Conservation (phyloP, 1,139 yeast genomes). For the Debaryomycetaceae sp. region DNA sequence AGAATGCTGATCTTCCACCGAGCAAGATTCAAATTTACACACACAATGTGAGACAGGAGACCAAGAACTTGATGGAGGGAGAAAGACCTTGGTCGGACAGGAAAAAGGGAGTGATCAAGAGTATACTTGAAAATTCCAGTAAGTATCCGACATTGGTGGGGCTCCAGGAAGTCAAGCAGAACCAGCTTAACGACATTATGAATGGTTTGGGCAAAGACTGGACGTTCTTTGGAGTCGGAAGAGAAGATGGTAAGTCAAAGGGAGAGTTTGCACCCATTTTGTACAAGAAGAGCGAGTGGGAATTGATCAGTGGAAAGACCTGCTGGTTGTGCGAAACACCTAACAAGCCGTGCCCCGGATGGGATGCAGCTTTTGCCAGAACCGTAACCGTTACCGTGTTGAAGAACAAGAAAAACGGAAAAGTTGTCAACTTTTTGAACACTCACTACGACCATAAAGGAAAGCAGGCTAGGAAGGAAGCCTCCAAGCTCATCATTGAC, state of each 20-base stretch:
- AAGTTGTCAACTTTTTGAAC: slow-evolving; percentile 25
- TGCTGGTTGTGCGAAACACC: slow-evolving; percentile 36
- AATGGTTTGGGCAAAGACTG: slow-evolving; percentile 23
- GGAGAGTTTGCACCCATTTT: slow-evolving; percentile 48
- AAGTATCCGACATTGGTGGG: slow-evolving; percentile 31
- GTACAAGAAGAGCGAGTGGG: slow-evolving; percentile 32
- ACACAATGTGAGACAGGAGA: slow-evolving; percentile 44
- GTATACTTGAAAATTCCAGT: slow-evolving; percentile 24
- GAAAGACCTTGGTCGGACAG: slow-evolving; percentile 40
- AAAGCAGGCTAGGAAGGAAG: slow-evolving; percentile 25
- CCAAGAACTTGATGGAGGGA: slow-evolving; percentile 13
- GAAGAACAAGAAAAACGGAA: slow-evolving; percentile 14
- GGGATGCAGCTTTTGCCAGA: slow-evolving; percentile 33
- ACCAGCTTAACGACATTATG: slow-evolving; percentile 40
- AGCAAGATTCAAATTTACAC: slow-evolving; percentile 32
- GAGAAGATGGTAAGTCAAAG: slow-evolving; percentile 37
- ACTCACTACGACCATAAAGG: slow-evolving; percentile 38
- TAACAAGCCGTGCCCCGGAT: slow-evolving; percentile 26
- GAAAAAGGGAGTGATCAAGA: slow-evolving; percentile 23
- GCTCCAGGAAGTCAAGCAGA: slow-evolving; percentile 43
- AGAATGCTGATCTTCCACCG: slow-evolving; percentile 9
- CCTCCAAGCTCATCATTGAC: slow-evolving; percentile 10
- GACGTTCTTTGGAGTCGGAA: slow-evolving; percentile 43
- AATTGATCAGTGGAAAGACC: slow-evolving; percentile 26
- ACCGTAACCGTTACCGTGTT: slow-evolving; percentile 29